Base-by-base conservation (phyloP, 345 rosid species). In the Linum lewisii region DNA sequence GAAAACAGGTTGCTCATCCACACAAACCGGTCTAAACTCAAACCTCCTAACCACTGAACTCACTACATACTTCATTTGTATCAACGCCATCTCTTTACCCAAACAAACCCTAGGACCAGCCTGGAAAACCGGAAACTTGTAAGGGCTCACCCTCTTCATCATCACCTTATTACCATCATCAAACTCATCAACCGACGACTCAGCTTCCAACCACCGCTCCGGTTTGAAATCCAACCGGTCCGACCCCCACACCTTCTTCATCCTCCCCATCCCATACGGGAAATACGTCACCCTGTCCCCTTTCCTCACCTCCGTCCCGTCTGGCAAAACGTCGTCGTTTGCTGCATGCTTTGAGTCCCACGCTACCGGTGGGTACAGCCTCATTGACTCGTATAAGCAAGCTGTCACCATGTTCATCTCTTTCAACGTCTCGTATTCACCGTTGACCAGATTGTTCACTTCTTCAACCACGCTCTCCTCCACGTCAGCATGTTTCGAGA, bases 71-170 rank as follows among this genome's bases (percentile, higher is more conserved):
- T 78, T 86, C 89, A 86, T 86, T 75, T 86, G 87, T 55, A 78
- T 23, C 50, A 79, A 78, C n/a, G 89, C 94, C 94, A 83, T 86
- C 63, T 86, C 82, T 60, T 83, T 84, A 1, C 94, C 94, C 0
- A 86, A 68, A 64, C 94, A 86, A 45, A 83, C 77, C 65, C 89
- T 83, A 16, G 89, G 94, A 65, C 94, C 89, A 1, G 89, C 94
- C 63, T 86, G 94, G 24, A 86, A 86, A 44, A 86, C 81, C 3
- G 89, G 85, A 50, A 78, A 86, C 68, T 73, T 78, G 45, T 63
- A 86, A 0, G 87, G 85, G 62, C 73, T 45, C 45, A 21, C 53
- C 19, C 13, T 14, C 15, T 3, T 18, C 16, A 6, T 3, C 7
- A 1, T 54, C 2, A 11, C 21, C 50, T 14, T 37, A 62, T 72